These are phyloP conservation scores for Xylaria bambusicola DNA, from an alignment of 495 filamentous ascomycete species.

Conservation along the genomic window DNA sequence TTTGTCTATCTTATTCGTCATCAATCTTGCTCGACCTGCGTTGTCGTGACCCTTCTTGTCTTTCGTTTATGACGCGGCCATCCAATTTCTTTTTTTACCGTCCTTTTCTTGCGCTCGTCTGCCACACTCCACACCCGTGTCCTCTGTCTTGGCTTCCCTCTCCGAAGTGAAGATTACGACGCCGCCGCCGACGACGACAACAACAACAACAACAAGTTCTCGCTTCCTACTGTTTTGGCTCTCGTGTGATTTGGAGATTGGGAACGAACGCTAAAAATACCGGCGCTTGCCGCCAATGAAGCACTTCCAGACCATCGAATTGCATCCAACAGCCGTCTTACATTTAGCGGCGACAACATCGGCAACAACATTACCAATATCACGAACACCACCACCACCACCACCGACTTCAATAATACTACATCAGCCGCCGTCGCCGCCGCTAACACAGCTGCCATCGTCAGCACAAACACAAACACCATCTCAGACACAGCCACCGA, in stretches of 20 bases:
- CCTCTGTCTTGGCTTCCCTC: too few species aligned
- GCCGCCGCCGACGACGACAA: too few species aligned
- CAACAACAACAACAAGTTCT: background rate
- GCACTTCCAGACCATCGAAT: conserved; percentile 5
- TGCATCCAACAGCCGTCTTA: background rate
- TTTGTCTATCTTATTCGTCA: too few species aligned
- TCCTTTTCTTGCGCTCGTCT: too few species aligned
- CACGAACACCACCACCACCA: background rate
- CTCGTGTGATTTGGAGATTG: conserved; percentile 3
- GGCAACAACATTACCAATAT: background rate
- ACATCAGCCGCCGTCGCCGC: background rate
- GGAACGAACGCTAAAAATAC: conserved; percentile 13
- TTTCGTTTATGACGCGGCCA: background rate
- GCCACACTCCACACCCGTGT: too few species aligned
- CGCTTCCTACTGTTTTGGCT: background rate
- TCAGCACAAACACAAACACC: background rate
- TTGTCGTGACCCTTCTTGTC: background rate
- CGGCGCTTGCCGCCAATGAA: conserved; percentile 15
- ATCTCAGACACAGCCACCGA: background rate
- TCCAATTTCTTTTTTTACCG: background rate
- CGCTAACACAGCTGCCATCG: background rate
- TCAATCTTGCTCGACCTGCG: background rate
- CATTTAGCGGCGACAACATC: too few species aligned
- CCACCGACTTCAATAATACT: background rate
- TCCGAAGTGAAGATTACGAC: too few species aligned